Percentiles rank a stretch among this genome's conserved stretches.
These are phyloP conservation scores for Sugiyamaella paludigena DNA, from an alignment of 1,139 yeast genomes.

Conservation along the genomic window DNA sequence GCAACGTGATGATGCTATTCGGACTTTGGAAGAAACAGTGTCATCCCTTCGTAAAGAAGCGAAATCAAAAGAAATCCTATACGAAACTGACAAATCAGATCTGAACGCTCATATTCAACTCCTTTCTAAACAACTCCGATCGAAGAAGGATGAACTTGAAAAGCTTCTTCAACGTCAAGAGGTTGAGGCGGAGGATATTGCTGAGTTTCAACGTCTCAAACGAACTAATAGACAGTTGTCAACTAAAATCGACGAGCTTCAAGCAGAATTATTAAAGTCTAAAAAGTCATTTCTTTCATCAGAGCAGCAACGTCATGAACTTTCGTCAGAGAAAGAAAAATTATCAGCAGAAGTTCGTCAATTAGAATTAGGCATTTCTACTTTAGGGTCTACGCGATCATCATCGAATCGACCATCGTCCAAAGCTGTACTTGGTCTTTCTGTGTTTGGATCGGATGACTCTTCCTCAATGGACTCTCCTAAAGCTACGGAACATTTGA, in stretches of 20 bases:
- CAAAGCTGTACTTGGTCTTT: background rate
- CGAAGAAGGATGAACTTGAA: constrained; percentile 13
- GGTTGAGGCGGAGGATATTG: background rate
- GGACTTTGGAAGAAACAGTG: constrained; percentile 1
- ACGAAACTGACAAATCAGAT: constrained; percentile 5
- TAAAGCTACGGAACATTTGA: constrained; percentile 5
- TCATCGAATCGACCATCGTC: background rate
- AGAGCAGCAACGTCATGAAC: constrained; percentile 1
- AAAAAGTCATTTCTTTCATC: background rate
- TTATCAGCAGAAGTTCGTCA: constrained; percentile 7
- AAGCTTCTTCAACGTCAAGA: background rate
- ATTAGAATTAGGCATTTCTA: constrained; percentile 9
- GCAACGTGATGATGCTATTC: background rate
- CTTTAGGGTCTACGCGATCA: background rate
- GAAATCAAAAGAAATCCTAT: constrained; percentile 3
- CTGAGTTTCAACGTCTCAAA: constrained; percentile 5
- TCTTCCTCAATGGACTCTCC: constrained; percentile 3
- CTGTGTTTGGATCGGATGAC: constrained; percentile 8
- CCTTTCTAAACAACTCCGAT: constrained; percentile 9
- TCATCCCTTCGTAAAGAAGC: background rate
- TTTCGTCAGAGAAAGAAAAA: constrained; percentile 1
- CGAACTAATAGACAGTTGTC: constrained; percentile 5
- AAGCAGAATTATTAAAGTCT: background rate
- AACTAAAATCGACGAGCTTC: constrained; percentile 2
- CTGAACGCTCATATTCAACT: constrained; percentile 15